Percentiles rank a stretch among this genome's conserved stretches.
Evolutionary conservation across 2,329 filamentous ascomycete genomes (phyloP).

Genomic region (Fusarium torreyae): DNA sequence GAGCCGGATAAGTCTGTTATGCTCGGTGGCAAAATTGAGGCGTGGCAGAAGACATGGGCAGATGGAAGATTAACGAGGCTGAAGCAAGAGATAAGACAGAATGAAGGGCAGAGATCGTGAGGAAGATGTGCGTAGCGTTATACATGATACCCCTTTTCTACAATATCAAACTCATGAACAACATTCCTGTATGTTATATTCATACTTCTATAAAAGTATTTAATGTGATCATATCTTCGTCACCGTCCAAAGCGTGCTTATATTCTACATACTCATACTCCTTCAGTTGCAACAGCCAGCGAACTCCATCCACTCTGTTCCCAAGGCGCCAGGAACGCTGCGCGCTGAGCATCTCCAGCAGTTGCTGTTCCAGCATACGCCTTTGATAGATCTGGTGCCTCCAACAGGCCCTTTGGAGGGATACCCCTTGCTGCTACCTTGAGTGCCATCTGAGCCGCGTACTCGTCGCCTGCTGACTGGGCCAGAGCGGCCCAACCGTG

Average conservation of each 20-base stretch:
- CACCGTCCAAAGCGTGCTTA: conserved; percentile 5
- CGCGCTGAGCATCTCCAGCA: conserved; percentile 81
- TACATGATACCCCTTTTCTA: conserved; percentile 41
- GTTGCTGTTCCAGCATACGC: conserved; percentile 82
- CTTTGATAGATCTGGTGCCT: conserved; percentile 77
- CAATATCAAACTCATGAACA: conserved; percentile 3
- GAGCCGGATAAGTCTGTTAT: conserved; percentile 78
- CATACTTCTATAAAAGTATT: not conserved
- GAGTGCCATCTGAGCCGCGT: conserved; percentile 82
- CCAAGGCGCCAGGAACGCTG: conserved; percentile 89
- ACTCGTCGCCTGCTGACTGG: conserved; percentile 67
- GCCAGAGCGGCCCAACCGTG: conserved; percentile 86
- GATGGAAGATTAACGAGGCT: conserved; percentile 79
- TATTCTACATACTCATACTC: conserved; percentile 20
- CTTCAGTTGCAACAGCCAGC: conserved; percentile 57
- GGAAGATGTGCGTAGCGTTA: conserved; percentile 2
- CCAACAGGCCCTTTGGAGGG: conserved; percentile 79
- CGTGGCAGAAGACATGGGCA: conserved; percentile 83
- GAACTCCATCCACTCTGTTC: conserved; percentile 74
- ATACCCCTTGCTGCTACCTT: conserved; percentile 82
- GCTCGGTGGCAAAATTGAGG: conserved; percentile 90
- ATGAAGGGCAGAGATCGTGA: conserved; percentile 35
- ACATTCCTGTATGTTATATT: not conserved
- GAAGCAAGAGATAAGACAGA: conserved; percentile 69
- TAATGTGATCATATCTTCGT: conserved; percentile 14